Conservation (phyloP, 768 basidiomycete species). For the Hygrocybe coccinea region DNA sequence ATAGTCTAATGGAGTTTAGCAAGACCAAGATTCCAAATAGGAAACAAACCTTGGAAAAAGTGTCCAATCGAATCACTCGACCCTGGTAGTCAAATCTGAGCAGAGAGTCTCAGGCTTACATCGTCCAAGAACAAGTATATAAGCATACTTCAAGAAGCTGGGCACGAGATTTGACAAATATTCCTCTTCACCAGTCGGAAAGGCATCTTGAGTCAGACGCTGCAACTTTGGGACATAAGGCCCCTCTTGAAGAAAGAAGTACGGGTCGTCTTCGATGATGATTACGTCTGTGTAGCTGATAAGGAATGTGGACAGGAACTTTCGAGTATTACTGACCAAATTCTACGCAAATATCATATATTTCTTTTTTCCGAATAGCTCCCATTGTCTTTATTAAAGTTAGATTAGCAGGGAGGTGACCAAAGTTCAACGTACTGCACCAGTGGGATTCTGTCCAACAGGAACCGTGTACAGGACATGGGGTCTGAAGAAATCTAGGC, state of each 20-base stretch:
- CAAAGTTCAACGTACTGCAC: conserved; percentile 44
- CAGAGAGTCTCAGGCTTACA: not conserved
- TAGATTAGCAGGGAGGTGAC: not conserved
- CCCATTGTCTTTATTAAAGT: conserved; percentile 49
- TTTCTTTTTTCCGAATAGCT: conserved; percentile 60
- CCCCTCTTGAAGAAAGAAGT: conserved; percentile 66
- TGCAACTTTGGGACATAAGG: conserved; percentile 45
- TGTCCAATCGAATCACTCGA: conserved; percentile 78
- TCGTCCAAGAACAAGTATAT: not conserved
- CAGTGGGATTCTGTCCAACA: conserved; percentile 82
- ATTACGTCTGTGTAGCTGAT: conserved; percentile 48
- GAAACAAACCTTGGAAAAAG: conserved; percentile 60
- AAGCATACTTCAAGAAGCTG: conserved; percentile 49
- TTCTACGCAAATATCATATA: conserved; percentile 79
- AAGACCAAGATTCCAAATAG: not conserved
- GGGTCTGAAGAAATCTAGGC: conserved; percentile 40
- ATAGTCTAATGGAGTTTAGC: conserved; percentile 47
- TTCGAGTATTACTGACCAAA: conserved; percentile 46
- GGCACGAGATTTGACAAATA: conserved; percentile 57
- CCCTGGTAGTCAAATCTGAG: conserved; percentile 68
- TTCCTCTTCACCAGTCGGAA: conserved; percentile 31
- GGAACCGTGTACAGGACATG: conserved; percentile 73
- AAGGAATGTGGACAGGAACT: not conserved
- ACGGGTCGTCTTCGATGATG: conserved; percentile 82
- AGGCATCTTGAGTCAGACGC: conserved; percentile 16